Conservation (phyloP, 306 rosid genomes). For the Fragaria vesca region DNA sequence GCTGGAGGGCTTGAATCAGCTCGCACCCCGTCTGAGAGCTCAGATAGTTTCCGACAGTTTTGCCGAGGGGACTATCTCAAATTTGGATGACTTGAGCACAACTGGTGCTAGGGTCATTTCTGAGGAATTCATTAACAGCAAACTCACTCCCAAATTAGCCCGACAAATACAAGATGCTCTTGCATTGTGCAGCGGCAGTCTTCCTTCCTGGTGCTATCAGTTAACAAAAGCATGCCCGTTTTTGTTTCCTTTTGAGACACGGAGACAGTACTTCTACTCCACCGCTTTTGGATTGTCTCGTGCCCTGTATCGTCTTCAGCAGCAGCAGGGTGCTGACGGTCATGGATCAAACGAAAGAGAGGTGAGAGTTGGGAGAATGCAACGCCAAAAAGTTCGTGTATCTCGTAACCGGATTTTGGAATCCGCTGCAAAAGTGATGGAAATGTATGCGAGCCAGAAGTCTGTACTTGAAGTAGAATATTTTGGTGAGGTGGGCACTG, state of each 20-base stretch:
- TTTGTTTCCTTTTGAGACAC: slow-evolving; percentile 94
- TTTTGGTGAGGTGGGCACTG: slow-evolving; percentile 99
- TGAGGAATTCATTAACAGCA: slow-evolving; percentile 87
- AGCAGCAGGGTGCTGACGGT: slow-evolving; percentile 99
- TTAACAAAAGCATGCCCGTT: slow-evolving; percentile 97
- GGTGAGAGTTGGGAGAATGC: slow-evolving; percentile 96
- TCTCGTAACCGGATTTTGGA: slow-evolving; percentile 93
- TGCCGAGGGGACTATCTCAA: slow-evolving; percentile 63
- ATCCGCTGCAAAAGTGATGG: slow-evolving; percentile 99
- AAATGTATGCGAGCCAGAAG: slow-evolving; percentile 98
- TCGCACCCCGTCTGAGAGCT: slow-evolving; percentile 80
- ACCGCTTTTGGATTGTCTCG: slow-evolving; percentile 99
- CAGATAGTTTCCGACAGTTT: slow-evolving; percentile 68
- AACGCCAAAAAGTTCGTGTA: slow-evolving; percentile 97
- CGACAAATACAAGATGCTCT: slow-evolving; percentile 98
- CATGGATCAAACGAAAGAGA: slow-evolving; percentile 92
- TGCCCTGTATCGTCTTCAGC: slow-evolving; percentile 91
- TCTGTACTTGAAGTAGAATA: slow-evolving; percentile 99
- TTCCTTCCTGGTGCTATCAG: slow-evolving; percentile 98
- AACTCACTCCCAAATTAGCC: slow-evolving; percentile 96
- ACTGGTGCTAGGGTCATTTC: slow-evolving; percentile 57
- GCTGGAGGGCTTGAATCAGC: slow-evolving; percentile 95
- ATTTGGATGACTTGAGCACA: slow-evolving; percentile 58
- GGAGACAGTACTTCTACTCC: slow-evolving; percentile 94
- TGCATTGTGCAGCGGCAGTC: slow-evolving; percentile 99